Base-by-base conservation (phyloP, 1,284 basidiomycete genomes). In the Pisolithus thermaeus region DNA sequence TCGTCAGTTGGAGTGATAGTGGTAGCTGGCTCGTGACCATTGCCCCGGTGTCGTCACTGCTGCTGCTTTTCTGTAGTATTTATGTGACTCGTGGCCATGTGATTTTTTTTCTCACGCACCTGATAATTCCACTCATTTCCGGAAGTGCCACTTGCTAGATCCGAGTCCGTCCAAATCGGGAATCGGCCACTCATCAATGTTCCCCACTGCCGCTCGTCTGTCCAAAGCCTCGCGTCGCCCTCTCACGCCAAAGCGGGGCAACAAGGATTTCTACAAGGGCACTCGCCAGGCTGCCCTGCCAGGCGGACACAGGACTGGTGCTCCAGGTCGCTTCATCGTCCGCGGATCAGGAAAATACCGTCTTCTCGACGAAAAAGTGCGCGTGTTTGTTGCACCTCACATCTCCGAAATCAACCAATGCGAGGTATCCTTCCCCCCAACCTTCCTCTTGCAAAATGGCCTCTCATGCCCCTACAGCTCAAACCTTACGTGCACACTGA, bases 261-360 rank as follows among this genome's bases (percentile, higher is more conserved):
- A 94, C 74, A 96, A 95, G 63, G 91, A 96, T 68, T 96, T 78
- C 66, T 96, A 95, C 78, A 97, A 96, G 70, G 93, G 91, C 43
- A 93, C 87, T 18, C 74, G 91, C 42, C 90, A 92, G 66, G 84
- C 90, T 0, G 79, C 74, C 56, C 80, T 92, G 18, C 90, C 90
- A 11, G 87, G 87, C 57, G 88, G 88, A n/a, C 84, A 82, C 61
- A 82, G 91, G 43, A 94, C 91, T 1, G 91, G 91, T 55, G 87
- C 91, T 37, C 91, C 90, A 16, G 91, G 91, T 66, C 79, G 83
- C 65, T 87, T 91, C 69, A 83, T 92, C 46, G 71, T 90, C 30
- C 65, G 78, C 32, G 87, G 90, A 41, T 82, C 80, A 60, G 82
- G 83, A 16, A 90, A 89, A 64, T 94, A 91, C 64, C 76, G 84